A percentile compares a stretch with the other conserved stretches of the same genome.
Evolutionary conservation across 2,329 filamentous ascomycete genomes (phyloP).

Genomic region (Fusarium agapanthi): DNA sequence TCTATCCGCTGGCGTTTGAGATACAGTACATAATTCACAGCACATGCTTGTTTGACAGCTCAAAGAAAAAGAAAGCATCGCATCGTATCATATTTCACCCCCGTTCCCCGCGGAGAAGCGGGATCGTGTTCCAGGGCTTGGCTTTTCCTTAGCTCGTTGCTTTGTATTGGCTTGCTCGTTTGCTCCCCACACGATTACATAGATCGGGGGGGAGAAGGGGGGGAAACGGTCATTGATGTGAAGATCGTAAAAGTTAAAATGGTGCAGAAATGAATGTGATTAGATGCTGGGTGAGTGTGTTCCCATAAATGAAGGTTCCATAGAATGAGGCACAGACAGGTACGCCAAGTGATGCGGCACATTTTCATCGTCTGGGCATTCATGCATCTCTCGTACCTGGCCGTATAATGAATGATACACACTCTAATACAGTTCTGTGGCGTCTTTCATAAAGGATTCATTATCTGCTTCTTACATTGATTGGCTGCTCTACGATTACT

Average conservation of each 20-base stretch:
- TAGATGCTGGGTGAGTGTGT: neutral
- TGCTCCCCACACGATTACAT: neutral
- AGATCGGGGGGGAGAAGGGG: neutral
- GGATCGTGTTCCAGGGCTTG: constrained; percentile 15
- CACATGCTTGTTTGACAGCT: constrained; percentile 5
- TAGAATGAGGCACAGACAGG: neutral
- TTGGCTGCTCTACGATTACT: neutral
- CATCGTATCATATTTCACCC: neutral
- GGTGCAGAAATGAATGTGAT: neutral
- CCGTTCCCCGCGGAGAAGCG: constrained; percentile 12
- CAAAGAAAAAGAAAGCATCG: neutral
- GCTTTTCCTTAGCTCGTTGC: neutral
- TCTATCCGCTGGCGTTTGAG: neutral
- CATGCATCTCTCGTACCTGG: constrained; percentile 1
- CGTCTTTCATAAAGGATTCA: neutral
- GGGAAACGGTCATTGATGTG: neutral
- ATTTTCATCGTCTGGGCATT: neutral
- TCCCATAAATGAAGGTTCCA: neutral
- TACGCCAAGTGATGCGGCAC: neutral
- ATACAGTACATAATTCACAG: neutral
- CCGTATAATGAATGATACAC: constrained; percentile 1
- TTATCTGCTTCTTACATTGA: neutral
- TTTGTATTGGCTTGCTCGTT: neutral
- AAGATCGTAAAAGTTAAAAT: neutral
- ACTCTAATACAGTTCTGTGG: neutral